These are phyloP conservation scores for Scedosporium dehoogii DNA, from an alignment of 2,329 filamentous ascomycete genomes.

Conservation along the genomic window DNA sequence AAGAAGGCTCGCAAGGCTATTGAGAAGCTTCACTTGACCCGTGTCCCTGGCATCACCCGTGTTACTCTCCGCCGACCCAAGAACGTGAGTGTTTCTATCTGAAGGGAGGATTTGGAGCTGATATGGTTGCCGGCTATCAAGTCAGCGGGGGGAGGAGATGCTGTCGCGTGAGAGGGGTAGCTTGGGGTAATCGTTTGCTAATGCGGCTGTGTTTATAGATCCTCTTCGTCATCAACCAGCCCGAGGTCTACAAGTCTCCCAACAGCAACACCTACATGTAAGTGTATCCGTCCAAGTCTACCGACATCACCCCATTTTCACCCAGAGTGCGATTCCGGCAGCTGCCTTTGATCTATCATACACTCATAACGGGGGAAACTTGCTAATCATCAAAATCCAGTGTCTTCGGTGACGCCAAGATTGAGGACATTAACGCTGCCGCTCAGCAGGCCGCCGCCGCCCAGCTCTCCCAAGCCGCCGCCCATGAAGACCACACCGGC, in stretches of 20 bases:
- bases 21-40: slow-evolving; percentile 94
- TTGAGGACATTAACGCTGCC: slow-evolving; percentile 98
- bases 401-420: slow-evolving; percentile 99
- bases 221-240: slow-evolving; percentile 99
- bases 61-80: slow-evolving; percentile 97
- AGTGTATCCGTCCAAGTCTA: slow-evolving; percentile 27
- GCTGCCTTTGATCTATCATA: too few relatives aligned
- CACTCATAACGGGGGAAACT: not conserved
- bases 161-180: not conserved
- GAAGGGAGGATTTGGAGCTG: not conserved
- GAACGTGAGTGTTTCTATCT: slow-evolving; percentile 64
- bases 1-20: slow-evolving; percentile 99
- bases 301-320: not conserved
- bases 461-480: slow-evolving; percentile 69
- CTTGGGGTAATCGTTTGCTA: not conserved
- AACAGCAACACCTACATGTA: slow-evolving; percentile 99
- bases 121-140: not conserved
- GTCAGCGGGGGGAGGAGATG: not conserved
- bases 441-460: slow-evolving; percentile 92
- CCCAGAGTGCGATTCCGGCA: too few relatives aligned
- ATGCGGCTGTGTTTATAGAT: slow-evolving; percentile 46
- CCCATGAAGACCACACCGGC: slow-evolving; percentile 57
- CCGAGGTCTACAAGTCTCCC: slow-evolving; percentile 98
- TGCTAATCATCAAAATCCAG: slow-evolving; percentile 33
- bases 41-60: slow-evolving; percentile 92